These are phyloP conservation scores for Gentiana straminea DNA, from an alignment of 257 asterid species.

Conservation along the genomic window DNA sequence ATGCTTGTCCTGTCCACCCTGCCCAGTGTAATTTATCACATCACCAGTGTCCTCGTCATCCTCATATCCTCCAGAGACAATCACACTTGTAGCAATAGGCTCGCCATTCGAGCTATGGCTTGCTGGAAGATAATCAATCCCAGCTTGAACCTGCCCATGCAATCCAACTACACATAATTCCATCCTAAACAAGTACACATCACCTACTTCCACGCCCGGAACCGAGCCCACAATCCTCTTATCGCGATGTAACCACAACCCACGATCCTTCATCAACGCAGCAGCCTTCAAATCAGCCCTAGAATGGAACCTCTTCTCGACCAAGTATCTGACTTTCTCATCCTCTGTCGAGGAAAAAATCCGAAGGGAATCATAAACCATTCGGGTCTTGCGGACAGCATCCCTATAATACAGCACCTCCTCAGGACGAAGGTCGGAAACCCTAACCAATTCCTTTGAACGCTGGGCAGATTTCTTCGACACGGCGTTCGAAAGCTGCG, in stretches of 20 bases:
- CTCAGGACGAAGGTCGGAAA: slow-evolving; percentile 49
- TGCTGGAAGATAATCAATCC: slow-evolving; percentile 65
- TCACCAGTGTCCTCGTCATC: slow-evolving; percentile 81
- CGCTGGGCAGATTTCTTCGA: slow-evolving; percentile 34
- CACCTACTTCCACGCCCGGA: slow-evolving; percentile 69
- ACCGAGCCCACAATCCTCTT: slow-evolving; percentile 70
- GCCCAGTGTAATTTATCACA: slow-evolving; percentile 77
- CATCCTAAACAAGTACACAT: slow-evolving; percentile 74
- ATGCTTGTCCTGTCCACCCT: slow-evolving; percentile 85
- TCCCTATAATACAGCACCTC: slow-evolving; percentile 41
- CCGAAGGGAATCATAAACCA: slow-evolving; percentile 69
- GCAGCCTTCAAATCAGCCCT: slow-evolving; percentile 75
- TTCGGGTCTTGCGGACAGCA: slow-evolving; percentile 43
- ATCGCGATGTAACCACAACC: slow-evolving; percentile 65
- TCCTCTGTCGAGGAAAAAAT: slow-evolving; percentile 36
- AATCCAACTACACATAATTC: slow-evolving; percentile 73
- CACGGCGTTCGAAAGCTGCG: slow-evolving; percentile 25
- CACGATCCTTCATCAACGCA: slow-evolving; percentile 40
- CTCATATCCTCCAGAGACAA: slow-evolving; percentile 89
- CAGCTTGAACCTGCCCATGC: slow-evolving; percentile 89
- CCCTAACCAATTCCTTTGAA: slow-evolving; percentile 70
- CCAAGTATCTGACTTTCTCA: slow-evolving; percentile 19
- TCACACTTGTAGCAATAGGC: slow-evolving; percentile 85
- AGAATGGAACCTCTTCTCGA: slow-evolving; percentile 9
- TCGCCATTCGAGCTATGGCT: slow-evolving; percentile 73